A percentile compares a stretch with the other conserved stretches of the same genome.
Conservation (phyloP, 306 rosid genomes). For the Lathyrus aphaca region DNA sequence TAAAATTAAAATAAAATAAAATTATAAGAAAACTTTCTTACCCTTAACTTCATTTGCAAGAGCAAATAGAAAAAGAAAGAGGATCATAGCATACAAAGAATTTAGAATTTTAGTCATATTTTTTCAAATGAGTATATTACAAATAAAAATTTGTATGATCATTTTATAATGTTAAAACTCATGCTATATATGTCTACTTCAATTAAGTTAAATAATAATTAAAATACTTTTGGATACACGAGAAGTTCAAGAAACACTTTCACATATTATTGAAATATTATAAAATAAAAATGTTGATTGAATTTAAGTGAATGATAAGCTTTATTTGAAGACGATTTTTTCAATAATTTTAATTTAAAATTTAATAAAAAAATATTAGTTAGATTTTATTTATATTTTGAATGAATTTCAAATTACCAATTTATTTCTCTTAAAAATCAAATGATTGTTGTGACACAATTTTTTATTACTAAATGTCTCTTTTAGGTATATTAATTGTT, state of each 20-base stretch:
- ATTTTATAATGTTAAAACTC: background rate
- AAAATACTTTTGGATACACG: background rate
- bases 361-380: too few species aligned
- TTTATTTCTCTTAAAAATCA: too few species aligned
- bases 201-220: background rate
- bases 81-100: background rate
- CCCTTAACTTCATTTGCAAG: background rate
- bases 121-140: background rate
- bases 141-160: background rate
- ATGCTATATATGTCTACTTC: background rate
- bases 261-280: background rate
- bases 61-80: background rate
- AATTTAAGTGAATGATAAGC: too few species aligned
- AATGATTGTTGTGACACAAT: too few species aligned
- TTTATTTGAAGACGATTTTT: too few species aligned
- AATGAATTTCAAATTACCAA: too few species aligned
- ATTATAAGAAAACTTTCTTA: background rate
- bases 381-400: too few species aligned
- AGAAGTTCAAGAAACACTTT: background rate
- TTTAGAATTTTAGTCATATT: background rate
- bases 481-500: too few species aligned
- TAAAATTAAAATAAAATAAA: background rate
- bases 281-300: too few species aligned
- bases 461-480: too few species aligned
- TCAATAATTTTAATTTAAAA: too few species aligned